Conservation (phyloP, 345 rosid species). For the Eucalyptus grandis region DNA sequence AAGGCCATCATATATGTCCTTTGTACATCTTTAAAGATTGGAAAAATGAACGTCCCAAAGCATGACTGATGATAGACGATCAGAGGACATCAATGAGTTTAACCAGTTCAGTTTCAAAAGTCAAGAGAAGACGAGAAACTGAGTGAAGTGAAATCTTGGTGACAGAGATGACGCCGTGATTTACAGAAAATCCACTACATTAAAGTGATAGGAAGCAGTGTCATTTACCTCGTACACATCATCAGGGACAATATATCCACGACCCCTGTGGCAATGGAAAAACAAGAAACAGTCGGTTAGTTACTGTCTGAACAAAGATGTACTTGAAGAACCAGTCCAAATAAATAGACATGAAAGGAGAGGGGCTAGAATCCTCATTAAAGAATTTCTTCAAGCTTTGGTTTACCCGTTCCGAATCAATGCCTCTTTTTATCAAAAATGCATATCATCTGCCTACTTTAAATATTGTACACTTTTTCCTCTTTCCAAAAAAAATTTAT, state of each 20-base stretch:
- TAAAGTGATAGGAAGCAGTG: neutral
- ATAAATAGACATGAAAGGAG: neutral
- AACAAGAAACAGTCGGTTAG: neutral
- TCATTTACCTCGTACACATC: constrained; percentile 41
- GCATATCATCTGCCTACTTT: neutral
- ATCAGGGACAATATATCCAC: constrained; percentile 42
- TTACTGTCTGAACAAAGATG: neutral
- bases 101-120: neutral
- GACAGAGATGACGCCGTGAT: neutral
- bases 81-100: neutral
- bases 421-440: neutral
- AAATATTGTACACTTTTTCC: neutral
- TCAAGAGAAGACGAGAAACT: neutral
- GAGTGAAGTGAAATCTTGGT: neutral
- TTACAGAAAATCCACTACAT: neutral
- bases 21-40: neutral
- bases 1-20: neutral
- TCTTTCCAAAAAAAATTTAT: neutral
- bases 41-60: neutral
- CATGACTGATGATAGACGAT: neutral
- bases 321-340: neutral
- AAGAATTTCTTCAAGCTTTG: neutral
- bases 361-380: neutral
- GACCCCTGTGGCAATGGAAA: constrained; percentile 20
- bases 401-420: neutral